A percentile compares a stretch with the other conserved stretches of the same genome.
These are phyloP conservation scores for Limnanthes douglasii DNA, from an alignment of 345 rosid genomes.

Conservation along the genomic window DNA sequence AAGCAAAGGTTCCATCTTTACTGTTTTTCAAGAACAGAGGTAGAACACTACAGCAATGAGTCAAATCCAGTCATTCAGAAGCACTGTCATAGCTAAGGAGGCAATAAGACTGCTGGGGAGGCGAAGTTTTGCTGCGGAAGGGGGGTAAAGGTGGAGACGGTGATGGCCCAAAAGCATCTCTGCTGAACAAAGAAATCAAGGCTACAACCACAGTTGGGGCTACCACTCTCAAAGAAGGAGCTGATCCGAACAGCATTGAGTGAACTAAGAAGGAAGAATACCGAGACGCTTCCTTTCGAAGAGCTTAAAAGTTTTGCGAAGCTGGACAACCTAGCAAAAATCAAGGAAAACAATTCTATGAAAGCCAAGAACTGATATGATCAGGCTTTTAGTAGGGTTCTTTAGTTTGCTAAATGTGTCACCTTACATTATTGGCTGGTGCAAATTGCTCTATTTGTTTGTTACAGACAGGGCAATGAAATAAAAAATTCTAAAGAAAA, in stretches of 20 bases:
- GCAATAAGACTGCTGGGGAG: slow-evolving; percentile 14
- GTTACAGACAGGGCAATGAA: too few relatives aligned
- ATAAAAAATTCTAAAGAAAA: too few relatives aligned
- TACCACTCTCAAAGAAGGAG: slow-evolving; percentile 71
- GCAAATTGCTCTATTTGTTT: too few relatives aligned
- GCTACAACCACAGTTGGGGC: slow-evolving; percentile 78
- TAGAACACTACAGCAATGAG: slow-evolving; percentile 13
- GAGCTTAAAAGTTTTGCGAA: slow-evolving; percentile 75
- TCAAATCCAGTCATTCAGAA: slow-evolving; percentile 20
- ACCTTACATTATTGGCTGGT: too few relatives aligned
- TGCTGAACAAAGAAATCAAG: slow-evolving; percentile 72
- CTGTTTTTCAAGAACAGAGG: too few relatives aligned
- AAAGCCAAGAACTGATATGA: slow-evolving; percentile 63
- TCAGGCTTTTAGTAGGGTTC: slow-evolving; percentile 8
- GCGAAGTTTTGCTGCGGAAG: slow-evolving; percentile 51
- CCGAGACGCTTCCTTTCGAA: slow-evolving; percentile 59
- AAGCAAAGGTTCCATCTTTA: too few relatives aligned
- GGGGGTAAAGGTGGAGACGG: slow-evolving; percentile 47
- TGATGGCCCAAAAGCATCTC: slow-evolving; percentile 64
- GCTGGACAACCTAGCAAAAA: slow-evolving; percentile 69
- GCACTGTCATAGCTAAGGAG: slow-evolving; percentile 18
- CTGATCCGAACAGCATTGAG: slow-evolving; percentile 82
- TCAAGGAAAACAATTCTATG: slow-evolving; percentile 66
- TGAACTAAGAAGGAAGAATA: slow-evolving; percentile 45
- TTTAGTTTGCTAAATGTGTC: slow-evolving; percentile 6